Conservation (phyloP, 306 rosid genomes). For the Prunus mume region DNA sequence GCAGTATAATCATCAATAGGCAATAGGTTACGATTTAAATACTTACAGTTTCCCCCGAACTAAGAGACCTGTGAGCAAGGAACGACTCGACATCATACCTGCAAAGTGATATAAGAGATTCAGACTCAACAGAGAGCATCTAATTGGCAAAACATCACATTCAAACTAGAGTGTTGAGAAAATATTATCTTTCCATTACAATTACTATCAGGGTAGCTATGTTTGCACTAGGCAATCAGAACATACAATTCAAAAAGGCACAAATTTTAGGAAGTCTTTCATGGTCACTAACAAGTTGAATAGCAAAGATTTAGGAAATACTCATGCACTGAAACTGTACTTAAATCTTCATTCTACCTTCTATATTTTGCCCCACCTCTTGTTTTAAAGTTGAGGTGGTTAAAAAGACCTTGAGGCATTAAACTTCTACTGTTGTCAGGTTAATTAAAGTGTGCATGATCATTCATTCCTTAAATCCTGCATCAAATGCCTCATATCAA, state of each 20-base stretch:
- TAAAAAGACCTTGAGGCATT: not conserved
- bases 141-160: not conserved
- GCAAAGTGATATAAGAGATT: slow-evolving; percentile 31
- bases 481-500: not conserved
- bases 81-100: slow-evolving; percentile 92
- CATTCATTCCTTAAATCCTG: slow-evolving; percentile 1
- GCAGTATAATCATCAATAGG: not conserved
- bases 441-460: not conserved
- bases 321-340: not conserved
- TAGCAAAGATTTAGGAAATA: not conserved
- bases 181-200: too few relatives aligned
- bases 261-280: not conserved
- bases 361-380: not conserved
- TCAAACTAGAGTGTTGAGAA: not conserved
- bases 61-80: slow-evolving; percentile 60
- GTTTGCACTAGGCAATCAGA: not conserved
- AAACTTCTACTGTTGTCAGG: not conserved
- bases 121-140: not conserved
- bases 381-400: not conserved
- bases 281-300: not conserved
- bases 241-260: not conserved
- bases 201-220: not conserved
- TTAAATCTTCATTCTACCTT: not conserved
- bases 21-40: not conserved
- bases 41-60: slow-evolving; percentile 89